Evolutionary conservation across 495 filamentous ascomycete species (phyloP).

Genomic region (Neurospora tetrasperma): DNA sequence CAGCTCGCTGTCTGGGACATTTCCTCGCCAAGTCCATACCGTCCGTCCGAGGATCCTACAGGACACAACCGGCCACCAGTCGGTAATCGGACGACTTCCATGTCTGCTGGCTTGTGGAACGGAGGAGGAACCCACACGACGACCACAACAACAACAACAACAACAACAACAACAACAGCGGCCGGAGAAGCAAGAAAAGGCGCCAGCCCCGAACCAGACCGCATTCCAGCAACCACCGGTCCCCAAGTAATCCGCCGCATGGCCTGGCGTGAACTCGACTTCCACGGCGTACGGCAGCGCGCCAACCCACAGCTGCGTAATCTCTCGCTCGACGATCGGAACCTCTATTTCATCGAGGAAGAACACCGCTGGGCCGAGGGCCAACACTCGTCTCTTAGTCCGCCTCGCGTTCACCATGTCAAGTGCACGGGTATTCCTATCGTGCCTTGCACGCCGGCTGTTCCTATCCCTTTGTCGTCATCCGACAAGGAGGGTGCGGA

Average conservation of each 20-base stretch:
- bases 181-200: background rate
- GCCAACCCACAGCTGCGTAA: constrained; percentile 42
- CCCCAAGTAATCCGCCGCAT: constrained; percentile 47
- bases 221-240: constrained; percentile 11
- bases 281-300: constrained; percentile 48
- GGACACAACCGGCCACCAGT: constrained; percentile 28
- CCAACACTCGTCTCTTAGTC: constrained; percentile 27
- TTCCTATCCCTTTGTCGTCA: background rate
- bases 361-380: constrained; percentile 41
- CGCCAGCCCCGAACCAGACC: background rate
- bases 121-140: constrained; percentile 3
- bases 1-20: constrained; percentile 61
- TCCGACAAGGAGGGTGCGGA: background rate
- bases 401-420: constrained; percentile 35
- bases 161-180: background rate
- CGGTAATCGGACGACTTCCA: constrained; percentile 2
- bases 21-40: constrained; percentile 41
- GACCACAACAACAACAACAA: background rate
- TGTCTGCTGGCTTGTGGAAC: constrained; percentile 19
- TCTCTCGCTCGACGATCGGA: constrained; percentile 45
- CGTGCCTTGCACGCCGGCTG: constrained; percentile 3
- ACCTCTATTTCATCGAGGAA: constrained; percentile 34
- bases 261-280: constrained; percentile 45
- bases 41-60: constrained; percentile 45
- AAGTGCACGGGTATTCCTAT: constrained; percentile 48